phyloP scores from a whole-genome alignment of 139 green algal species.

The Coccomyxa sp. region DNA sequence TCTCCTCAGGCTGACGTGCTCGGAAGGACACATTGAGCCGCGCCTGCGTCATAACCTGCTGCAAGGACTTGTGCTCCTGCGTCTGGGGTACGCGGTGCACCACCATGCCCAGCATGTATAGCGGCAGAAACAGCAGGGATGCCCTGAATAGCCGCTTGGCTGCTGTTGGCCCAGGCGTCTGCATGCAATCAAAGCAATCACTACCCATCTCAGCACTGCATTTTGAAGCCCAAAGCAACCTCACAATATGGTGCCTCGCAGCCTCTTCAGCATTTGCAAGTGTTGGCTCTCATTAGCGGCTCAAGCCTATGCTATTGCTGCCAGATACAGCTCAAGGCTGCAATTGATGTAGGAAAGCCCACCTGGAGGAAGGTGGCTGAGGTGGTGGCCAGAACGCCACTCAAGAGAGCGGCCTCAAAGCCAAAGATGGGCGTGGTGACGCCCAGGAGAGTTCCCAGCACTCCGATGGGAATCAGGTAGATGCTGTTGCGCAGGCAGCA shows the following conservation, averaged over 20 bases:
- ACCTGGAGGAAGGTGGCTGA: slow-evolving; percentile 69
- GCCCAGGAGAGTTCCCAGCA: slow-evolving; percentile 51
- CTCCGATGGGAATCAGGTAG: slow-evolving; percentile 84
- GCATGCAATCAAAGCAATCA: not conserved
- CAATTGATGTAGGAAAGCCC: too few relatives aligned
- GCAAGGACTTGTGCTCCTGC: not conserved
- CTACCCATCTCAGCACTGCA: not conserved
- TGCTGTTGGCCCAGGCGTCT: slow-evolving; percentile 7
- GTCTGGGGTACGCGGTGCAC: slow-evolving; percentile 74
- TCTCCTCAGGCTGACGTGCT: not conserved
- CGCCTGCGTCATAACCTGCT: not conserved
- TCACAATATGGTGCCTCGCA: too few relatives aligned
- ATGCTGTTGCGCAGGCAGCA: slow-evolving; percentile 84
- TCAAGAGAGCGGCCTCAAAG: slow-evolving; percentile 53
- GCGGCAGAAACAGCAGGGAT: slow-evolving; percentile 87
- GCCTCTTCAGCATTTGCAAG: too few relatives aligned
- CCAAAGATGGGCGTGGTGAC: slow-evolving; percentile 72
- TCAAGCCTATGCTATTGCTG: too few relatives aligned
- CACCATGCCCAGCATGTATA: slow-evolving; percentile 79
- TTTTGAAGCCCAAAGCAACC: too few relatives aligned
- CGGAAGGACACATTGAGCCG: not conserved
- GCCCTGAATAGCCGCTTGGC: slow-evolving; percentile 83
- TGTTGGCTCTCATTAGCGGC: too few relatives aligned
- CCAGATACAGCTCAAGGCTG: too few relatives aligned
- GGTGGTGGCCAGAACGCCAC: slow-evolving; percentile 51